Evolutionary conservation across 2,329 filamentous ascomycete species (phyloP), one percentile per base, ranked within the genome.

Genomic region (Phaeosphaeria sp.): DNA sequence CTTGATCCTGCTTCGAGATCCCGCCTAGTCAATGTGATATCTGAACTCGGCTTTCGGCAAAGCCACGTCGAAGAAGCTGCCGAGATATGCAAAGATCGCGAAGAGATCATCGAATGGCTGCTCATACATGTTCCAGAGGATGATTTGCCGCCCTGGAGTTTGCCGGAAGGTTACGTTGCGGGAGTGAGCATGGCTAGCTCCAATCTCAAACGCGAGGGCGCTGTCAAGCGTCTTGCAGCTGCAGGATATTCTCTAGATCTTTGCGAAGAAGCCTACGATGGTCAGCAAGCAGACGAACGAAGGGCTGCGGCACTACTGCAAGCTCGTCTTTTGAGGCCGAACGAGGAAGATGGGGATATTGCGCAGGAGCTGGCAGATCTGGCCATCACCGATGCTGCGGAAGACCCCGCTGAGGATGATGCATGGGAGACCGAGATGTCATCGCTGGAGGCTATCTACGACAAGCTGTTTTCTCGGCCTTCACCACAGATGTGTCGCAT

Each of bases 121-220:
- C 84, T 99, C 49, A 93, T 98, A 51, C 94, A 99, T 77, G 93
- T 99, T 2, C 95, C 95, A 1, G 95, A 99, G 74, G 95, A 99
- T 73, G 95, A 98, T 70, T 81, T 98, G n/a, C 95, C 95, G 1
- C 83, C 86, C 6, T 98, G 94, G 93, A 92, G 92, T 67, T 81
- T 99, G 43, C 95, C 95, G 0, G 93, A 96, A 77, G 91, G 89
- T 60, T 99, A 99, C 75, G 89, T 91, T 11, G 94, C 93, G 25
- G 95, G 95, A 21, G 89, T 98, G 24, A 92, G 89, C 45, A 89
- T 99, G 63, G 94, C 89, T 1, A 91, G 91, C 50, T 90, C 89
- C 6, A 90, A 97, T 73, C 77, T 97, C 59, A 91, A 88, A 73
- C 87, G 88, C 65, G 93, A 98, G 74, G 89, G 87, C 3, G 90